phyloP scores from a whole-genome alignment of 257 asterid species.

The Solanum rostratum region DNA sequence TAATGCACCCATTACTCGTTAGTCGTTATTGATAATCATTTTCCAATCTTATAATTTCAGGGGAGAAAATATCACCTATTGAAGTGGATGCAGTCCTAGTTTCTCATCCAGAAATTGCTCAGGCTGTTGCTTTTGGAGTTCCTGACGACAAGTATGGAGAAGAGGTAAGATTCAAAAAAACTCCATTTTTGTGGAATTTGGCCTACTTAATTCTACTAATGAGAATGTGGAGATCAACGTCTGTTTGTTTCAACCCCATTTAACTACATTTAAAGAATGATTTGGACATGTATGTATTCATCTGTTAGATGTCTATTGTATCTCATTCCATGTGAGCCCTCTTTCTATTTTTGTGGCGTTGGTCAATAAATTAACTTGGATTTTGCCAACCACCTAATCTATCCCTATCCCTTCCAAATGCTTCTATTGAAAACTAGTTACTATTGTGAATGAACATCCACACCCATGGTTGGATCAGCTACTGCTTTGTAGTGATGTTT shows the following conservation, averaged over 20 bases:
- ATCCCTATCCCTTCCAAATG: background rate
- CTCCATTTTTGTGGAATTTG: background rate
- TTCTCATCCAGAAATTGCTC: slow-evolving; percentile 77
- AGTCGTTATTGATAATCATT: background rate
- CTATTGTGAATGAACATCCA: too few species aligned
- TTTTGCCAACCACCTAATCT: background rate
- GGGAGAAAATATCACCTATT: slow-evolving; percentile 95
- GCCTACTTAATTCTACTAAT: background rate
- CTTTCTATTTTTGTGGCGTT: background rate
- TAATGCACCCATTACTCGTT: background rate
- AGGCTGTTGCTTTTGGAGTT: slow-evolving; percentile 91
- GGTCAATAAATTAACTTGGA: background rate
- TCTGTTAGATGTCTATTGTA: background rate
- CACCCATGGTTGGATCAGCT: too few species aligned
- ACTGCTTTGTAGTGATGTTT: background rate
- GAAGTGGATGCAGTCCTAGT: slow-evolving; percentile 84
- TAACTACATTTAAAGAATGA: background rate
- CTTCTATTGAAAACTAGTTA: background rate
- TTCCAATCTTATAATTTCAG: slow-evolving; percentile 23
- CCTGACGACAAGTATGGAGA: slow-evolving; percentile 98
- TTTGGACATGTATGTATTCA: background rate
- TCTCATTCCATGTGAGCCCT: background rate
- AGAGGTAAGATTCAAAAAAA: slow-evolving; percentile 42
- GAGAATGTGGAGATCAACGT: background rate
- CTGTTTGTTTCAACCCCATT: background rate